Conservation (phyloP, 176 grass and related monocot species). For the Carex pumila region DNA sequence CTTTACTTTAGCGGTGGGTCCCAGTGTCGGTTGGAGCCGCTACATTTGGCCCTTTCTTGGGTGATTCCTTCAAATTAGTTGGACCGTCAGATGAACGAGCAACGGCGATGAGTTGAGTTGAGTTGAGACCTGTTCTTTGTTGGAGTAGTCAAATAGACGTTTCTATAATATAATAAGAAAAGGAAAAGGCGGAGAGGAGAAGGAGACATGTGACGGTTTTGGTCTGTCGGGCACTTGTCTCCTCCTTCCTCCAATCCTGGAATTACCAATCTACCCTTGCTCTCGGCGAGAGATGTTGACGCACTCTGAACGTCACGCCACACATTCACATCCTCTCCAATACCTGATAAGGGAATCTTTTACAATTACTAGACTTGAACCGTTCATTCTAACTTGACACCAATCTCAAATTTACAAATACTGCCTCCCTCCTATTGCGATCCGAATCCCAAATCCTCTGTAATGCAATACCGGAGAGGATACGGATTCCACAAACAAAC, state of each 20-base stretch:
- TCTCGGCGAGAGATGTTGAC: too few relatives aligned
- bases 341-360: too few relatives aligned
- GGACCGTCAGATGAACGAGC: slow-evolving; percentile 19
- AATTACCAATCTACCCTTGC: too few relatives aligned
- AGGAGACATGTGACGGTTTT: slow-evolving; percentile 36
- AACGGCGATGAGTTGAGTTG: not conserved
- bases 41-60: slow-evolving; percentile 20
- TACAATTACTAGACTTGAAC: too few relatives aligned
- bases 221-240: slow-evolving; percentile 47
- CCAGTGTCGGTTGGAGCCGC: slow-evolving; percentile 42
- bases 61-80: not conserved
- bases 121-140: not conserved
- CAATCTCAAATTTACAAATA: too few relatives aligned
- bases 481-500: too few relatives aligned
- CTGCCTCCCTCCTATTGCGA: too few relatives aligned
- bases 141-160: not conserved
- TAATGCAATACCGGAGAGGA: too few relatives aligned
- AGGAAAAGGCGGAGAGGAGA: not conserved
- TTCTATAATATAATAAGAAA: not conserved
- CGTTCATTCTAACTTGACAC: too few relatives aligned
- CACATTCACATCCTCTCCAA: too few relatives aligned
- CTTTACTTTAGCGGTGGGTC: slow-evolving; percentile 15
- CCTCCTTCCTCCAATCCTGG: not conserved
- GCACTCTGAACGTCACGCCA: too few relatives aligned
- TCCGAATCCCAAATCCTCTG: too few relatives aligned